Base-by-base conservation (phyloP, 805 yeast genomes). In the Ogataea glucozyma region DNA sequence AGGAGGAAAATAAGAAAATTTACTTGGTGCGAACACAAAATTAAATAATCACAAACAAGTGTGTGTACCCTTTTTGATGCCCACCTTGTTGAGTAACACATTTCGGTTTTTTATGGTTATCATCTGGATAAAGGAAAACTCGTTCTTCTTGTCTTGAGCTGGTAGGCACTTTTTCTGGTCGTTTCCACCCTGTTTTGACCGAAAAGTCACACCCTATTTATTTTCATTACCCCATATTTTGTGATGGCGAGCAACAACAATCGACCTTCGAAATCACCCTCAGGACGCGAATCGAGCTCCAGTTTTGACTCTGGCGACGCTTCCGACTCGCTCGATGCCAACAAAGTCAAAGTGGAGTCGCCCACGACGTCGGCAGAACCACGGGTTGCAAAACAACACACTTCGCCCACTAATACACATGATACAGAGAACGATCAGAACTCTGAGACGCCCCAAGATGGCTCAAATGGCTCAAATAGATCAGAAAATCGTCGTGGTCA, bases 191-290 rank as follows among this genome's bases (percentile, higher is more conserved):
- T 7, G 7, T 30, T 12, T 12, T 7, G 21, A 19, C 10, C 13
- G 32, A 30, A 4, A 9, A 11, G n/a, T 30, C 32, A 17, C 32
- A 4, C 7, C 21, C n/a, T n/a, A n/a, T 30, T 14, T 17, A 11
- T 21, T 21, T 16, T 4, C 11, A n/a, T 34, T 34, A 34, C 38
- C 38, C 38, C 38, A 34, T 34, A 34, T 16, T 34, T 34, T 16
- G 9, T 10, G 21, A 34, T 34, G 38, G 11, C 29, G 29, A n/a
- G 9, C 11, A 27, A 16, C 17, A 23, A 8, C 12, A 16, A 2
- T 11, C 11, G n/a, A 33, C n/a, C 16, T n/a, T n/a, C n/a, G n/a
- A 29, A 29, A 14, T 20, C 21, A 14, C 29, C n/a, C 10, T 14
- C 14, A 10, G 13, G 16, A 13, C 14, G 31, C 10, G 11, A 8